phyloP scores from a whole-genome alignment of 257 asterid species.

The Perilla frutescens region DNA sequence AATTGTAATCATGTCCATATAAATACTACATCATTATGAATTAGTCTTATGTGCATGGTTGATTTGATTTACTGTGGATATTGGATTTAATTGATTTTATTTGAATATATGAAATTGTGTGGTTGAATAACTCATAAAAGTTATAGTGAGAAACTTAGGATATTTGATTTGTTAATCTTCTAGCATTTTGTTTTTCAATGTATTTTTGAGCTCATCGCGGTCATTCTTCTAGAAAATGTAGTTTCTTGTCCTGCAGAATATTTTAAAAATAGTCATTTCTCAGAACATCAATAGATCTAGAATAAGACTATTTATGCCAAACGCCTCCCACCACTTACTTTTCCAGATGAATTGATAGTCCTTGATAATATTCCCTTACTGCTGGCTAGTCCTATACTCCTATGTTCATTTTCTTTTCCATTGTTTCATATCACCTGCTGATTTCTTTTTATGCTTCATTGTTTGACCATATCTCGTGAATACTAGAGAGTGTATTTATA shows the following conservation, averaged over 20 bases:
- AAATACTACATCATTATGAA: not conserved
- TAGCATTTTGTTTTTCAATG: not conserved
- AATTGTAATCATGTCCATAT: not conserved
- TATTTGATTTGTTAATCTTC: not conserved
- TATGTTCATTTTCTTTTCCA: not conserved
- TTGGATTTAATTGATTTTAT: not conserved
- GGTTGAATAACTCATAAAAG: not conserved
- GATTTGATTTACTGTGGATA: not conserved
- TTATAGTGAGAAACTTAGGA: not conserved
- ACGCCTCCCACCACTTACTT: not conserved
- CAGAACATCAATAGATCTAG: not conserved
- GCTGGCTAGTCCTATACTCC: not conserved
- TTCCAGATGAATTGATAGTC: not conserved
- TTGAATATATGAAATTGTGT: not conserved
- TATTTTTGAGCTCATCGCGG: not conserved
- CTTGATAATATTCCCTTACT: not conserved
- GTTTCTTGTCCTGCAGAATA: not conserved
- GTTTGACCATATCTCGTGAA: constrained; percentile 8
- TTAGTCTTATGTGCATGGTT: not conserved
- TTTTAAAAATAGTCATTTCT: not conserved
- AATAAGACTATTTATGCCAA: not conserved
- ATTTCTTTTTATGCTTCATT: not conserved
- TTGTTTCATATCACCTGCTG: constrained; percentile 6
- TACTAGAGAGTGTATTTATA: not conserved
- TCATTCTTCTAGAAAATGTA: not conserved